Evolutionary conservation across 495 filamentous ascomycete species (phyloP), one percentile per base, ranked within the genome.

Genomic region (Lepraria neglecta): DNA sequence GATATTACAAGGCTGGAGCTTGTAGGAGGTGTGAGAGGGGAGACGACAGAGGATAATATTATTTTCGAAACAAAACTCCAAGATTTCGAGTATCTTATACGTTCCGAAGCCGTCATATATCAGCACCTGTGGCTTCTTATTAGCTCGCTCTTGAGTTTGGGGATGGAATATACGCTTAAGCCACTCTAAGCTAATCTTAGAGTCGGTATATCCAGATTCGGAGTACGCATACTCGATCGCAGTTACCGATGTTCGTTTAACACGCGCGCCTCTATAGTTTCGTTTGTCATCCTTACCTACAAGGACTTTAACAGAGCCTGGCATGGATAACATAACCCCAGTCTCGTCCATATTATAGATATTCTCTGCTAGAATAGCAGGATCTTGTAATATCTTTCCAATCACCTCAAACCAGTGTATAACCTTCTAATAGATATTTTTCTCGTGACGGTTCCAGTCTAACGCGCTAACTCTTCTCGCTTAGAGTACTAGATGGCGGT

Each of bases 381-480:
- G 63, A 64, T 65, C 63, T 56, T 70, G 53, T 57, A 71, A 59
- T 47, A 68, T 51, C 66, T 61, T 55, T 56, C 58, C 38, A 43
- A 70, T 67, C 47, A 69, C 65, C 54, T 71, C 64, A 69, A 74
- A 76, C 70, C 64, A 76, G 61, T 70, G 56, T 56, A 30, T 64
- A 30, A 75, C 62, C 72, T 75, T 76, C 15, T 68, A 58, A 68
- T 73, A 70, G 30, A 70, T 76, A 47, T 60, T 76, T 62, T 72
- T 70, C 28, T 60, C 55, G 64, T 68, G 63, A 60, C 67, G 64
- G 24, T 68, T 64, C 69, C 59, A 70, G 60, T 71, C 59, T 28
- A 68, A 15, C 17, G 59, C 66, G 2, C 40, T 66, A 21, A 69
- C 61, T 67, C 64, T 67, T 65, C 64, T 59, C 56, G 65, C 59